A percentile compares a stretch with the other conserved stretches of the same genome.
Evolutionary conservation across 257 asterid species (phyloP).

Genomic region (Perilla frutescens): DNA sequence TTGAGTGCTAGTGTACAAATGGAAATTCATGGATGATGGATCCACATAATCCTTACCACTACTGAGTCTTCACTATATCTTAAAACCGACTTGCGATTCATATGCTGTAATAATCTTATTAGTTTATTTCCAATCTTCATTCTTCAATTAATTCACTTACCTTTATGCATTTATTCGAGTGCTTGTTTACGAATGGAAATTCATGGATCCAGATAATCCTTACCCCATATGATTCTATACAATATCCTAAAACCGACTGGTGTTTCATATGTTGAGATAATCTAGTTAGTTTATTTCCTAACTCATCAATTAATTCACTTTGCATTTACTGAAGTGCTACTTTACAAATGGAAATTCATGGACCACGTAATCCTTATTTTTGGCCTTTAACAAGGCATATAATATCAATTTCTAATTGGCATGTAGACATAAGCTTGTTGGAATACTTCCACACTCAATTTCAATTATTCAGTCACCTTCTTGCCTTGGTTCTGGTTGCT

Average conservation of each 20-base stretch:
- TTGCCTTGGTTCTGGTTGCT: background rate
- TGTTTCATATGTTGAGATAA: background rate
- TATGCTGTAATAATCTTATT: background rate
- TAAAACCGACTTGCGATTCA: background rate
- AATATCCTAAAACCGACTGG: background rate
- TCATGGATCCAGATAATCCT: background rate
- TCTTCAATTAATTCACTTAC: background rate
- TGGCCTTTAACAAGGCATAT: constrained; percentile 9
- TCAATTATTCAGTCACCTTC: constrained; percentile 16
- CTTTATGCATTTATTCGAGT: background rate
- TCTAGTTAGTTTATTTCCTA: background rate
- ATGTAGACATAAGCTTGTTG: background rate
- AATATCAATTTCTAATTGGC: background rate
- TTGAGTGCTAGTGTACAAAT: background rate
- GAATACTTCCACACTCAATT: background rate
- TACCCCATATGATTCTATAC: background rate
- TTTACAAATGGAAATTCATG: constrained; percentile 12
- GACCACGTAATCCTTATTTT: background rate
- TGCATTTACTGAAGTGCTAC: background rate
- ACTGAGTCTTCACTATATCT: background rate
- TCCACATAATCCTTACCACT: background rate
- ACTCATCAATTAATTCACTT: background rate
- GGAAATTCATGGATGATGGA: background rate
- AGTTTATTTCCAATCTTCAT: background rate
- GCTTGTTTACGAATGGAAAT: background rate